Evolutionary conservation across 1,284 basidiomycete species (phyloP).

Genomic region (Fomitiporia mediterranea): DNA sequence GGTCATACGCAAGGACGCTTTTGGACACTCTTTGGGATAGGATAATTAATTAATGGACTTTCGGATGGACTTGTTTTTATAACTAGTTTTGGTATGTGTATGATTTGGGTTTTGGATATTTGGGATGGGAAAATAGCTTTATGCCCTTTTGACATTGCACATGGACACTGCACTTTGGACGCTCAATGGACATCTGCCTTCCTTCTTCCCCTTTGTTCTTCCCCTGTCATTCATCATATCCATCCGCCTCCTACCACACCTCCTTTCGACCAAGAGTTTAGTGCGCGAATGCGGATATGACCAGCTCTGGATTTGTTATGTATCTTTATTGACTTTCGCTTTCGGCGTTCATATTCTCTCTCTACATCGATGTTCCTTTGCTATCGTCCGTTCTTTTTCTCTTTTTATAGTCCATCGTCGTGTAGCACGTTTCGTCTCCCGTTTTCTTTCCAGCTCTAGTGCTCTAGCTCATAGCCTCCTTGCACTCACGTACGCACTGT

Average conservation of each 20-base stretch:
- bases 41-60: not conserved
- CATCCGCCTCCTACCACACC: not conserved
- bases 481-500: not conserved
- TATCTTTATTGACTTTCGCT: constrained; percentile 15
- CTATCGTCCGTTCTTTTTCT: not conserved
- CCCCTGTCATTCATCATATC: not conserved
- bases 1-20: not conserved
- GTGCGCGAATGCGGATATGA: not conserved
- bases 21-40: not conserved
- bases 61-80: not conserved
- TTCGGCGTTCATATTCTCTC: not conserved
- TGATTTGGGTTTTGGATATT: not conserved
- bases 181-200: constrained; percentile 7
- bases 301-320: not conserved
- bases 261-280: not conserved
- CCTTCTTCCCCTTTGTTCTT: not conserved
- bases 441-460: too few relatives aligned
- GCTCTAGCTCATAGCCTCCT: too few relatives aligned
- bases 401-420: not conserved
- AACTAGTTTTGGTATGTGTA: not conserved
- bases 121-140: not conserved
- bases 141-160: constrained; percentile 12
- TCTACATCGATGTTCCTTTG: not conserved
- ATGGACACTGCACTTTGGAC: constrained; percentile 15
- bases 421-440: not conserved